Evolutionary conservation across 2,329 filamentous ascomycete species (phyloP).

Genomic region (Xylariaceae sp.): DNA sequence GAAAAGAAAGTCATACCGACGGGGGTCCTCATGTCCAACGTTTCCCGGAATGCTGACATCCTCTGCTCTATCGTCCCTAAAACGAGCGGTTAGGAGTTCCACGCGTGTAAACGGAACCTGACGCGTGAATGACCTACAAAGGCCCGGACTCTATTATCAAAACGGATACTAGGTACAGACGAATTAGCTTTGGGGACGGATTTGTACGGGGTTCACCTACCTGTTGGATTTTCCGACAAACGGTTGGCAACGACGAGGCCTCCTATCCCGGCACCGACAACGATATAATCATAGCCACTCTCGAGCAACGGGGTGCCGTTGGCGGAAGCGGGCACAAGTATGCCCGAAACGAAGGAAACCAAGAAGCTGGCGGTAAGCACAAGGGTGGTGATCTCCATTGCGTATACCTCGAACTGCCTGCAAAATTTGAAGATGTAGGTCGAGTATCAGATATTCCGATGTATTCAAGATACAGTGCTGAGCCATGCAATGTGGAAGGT

Average conservation of each 20-base stretch:
- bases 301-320: slow-evolving; percentile 19
- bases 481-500: too few relatives aligned
- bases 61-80: slow-evolving; percentile 32
- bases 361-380: slow-evolving; percentile 1
- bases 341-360: slow-evolving; percentile 8
- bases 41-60: slow-evolving; percentile 32
- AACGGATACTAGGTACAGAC: slow-evolving; percentile 28
- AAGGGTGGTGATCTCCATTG: too few relatives aligned
- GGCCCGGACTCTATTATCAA: slow-evolving; percentile 33
- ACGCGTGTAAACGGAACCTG: neutral
- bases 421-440: too few relatives aligned
- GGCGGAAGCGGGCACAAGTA: slow-evolving; percentile 13
- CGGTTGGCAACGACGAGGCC: slow-evolving; percentile 34
- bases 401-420: too few relatives aligned
- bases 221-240: slow-evolving; percentile 27
- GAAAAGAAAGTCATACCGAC: slow-evolving; percentile 37
- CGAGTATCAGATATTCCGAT: too few relatives aligned
- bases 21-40: slow-evolving; percentile 28
- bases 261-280: slow-evolving; percentile 33
- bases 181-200: slow-evolving; percentile 11
- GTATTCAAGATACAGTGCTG: too few relatives aligned
- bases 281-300: slow-evolving; percentile 31
- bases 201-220: slow-evolving; percentile 9
- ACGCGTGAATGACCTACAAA: slow-evolving; percentile 24
- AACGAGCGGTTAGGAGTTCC: slow-evolving; percentile 5